phyloP scores from a whole-genome alignment of 2,329 filamentous ascomycete genomes.

The Akanthomyces lecanii region DNA sequence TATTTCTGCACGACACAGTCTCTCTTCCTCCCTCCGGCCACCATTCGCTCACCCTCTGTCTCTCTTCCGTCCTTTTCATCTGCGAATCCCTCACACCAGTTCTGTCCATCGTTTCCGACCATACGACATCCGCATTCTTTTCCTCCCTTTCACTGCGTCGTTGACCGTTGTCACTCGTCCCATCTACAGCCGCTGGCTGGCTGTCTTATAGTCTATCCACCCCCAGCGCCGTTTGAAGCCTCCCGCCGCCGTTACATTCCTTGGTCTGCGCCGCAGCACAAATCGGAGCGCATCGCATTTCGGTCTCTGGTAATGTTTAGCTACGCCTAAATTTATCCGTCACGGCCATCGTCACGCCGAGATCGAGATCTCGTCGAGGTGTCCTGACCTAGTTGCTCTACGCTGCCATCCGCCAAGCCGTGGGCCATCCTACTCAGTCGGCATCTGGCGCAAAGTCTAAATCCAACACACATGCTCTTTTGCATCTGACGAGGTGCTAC shows the following conservation, averaged over 20 bases:
- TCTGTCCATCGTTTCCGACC: background rate
- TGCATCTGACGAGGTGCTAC: conserved; percentile 4
- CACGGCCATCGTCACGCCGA: background rate
- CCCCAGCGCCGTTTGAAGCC: conserved; percentile 1
- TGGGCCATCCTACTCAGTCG: background rate
- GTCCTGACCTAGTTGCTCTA: background rate
- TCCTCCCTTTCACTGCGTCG: background rate
- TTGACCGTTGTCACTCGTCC: background rate
- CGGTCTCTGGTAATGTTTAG: conserved; percentile 3
- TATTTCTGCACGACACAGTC: conserved; percentile 10
- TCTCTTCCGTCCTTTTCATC: background rate
- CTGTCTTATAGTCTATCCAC: background rate
- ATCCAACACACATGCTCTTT: background rate
- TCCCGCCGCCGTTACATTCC: background rate
- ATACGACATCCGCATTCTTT: background rate
- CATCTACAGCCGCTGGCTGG: background rate
- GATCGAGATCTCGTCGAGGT: background rate
- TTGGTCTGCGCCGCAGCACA: background rate
- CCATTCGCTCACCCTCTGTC: background rate
- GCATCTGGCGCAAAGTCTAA: conserved; percentile 1
- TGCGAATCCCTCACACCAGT: background rate
- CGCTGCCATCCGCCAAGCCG: background rate
- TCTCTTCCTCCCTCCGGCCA: conserved; percentile 11
- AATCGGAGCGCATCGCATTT: background rate
- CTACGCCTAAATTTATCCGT: background rate